Evolutionary conservation across 2,329 filamentous ascomycete genomes (phyloP), one percentile per base, ranked within the genome.

Genomic region (Hansfordia pulvinata): DNA sequence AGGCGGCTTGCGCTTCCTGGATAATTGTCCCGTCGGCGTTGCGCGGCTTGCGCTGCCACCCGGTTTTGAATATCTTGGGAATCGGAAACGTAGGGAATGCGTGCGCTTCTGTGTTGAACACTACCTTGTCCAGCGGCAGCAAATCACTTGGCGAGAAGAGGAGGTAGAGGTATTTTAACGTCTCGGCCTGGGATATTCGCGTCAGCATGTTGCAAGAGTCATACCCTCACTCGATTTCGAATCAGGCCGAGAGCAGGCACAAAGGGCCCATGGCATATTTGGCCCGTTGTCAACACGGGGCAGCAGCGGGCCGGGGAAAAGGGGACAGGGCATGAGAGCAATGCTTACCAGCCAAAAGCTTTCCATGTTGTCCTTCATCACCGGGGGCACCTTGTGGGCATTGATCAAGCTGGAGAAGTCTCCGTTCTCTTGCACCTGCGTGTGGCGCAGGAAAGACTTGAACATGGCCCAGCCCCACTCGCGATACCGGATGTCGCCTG

Each of bases 381-480:
- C 51, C 1, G 84, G 73, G 12, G 86, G 85, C 8, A 90, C 54
- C 5, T 55, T 53, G 37, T 77, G 75, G 15, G 85, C 86, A 46
- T 92, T 72, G 11, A 64, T 64, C 34, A 96, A 61, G 37, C 79
- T 86, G 1, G 82, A 84, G 47, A 92, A 96, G 0, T 85, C 85
- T 20, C 75, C 75, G 19, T 74, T 73, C 20, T 86, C 77, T 22
- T 71, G 64, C 3, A 93, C 78, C 6, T 79, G 72, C 1, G 83
- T 93, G 52, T 93, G 69, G 43, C 84, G 77, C 52, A 88, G 64
- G 48, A 98, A 98, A 1, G 78, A 75, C 49, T 83, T 76, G 58
- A 98, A 98, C 76, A 98, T 96, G 41, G 93, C 78, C 90, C 90
- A 98, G 10, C 90, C 90, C 88, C 88, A 96, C 43, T 94, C 75